Base-by-base conservation (phyloP, 352 stramenopile genomes). In the Peronosclerospora sorghi region DNA sequence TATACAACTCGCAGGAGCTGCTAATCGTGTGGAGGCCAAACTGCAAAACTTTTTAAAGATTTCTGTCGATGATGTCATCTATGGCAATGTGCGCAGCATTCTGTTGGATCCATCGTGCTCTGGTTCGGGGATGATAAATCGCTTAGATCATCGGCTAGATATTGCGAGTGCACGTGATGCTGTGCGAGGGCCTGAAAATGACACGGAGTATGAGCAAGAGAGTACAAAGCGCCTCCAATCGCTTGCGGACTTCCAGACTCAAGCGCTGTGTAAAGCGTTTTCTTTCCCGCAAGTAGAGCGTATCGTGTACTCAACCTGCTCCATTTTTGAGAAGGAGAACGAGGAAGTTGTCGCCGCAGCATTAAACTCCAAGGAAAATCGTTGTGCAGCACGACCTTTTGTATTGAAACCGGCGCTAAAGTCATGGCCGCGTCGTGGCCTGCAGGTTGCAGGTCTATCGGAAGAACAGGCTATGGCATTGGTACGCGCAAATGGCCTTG, bases 271-370 rank as follows among this genome's bases (percentile, higher is more conserved):
- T 32, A 96, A 98, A 66, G 88, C 91, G 0, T 94, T 97, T 48
- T 95, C 60, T 44, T 98, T 98, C 62, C 85, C 89, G 2, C 59
- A 91, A 45, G 94, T 97, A 1, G 59, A 97, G 52, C 77, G 82
- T 23, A 83, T 98, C 35, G 87, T 94, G 14, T 98, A 98, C 66
- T 98, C 93, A 15, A 98, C 95, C 23, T 98, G 95, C 65, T 98
- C 90, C 9, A 73, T 98, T 29, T 94, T 98, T 62, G 69, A 88
- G 34, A 81, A 95, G 51, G 95, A 98, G 59, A 96, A 98, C 60
- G 95, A 98, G 68, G 68, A 77, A 32, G 94, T 98, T 10, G 92
- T 98, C 17, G 51, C 62, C 18, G 68, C 76, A 8, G 87, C 93
- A n/a, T 62, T 98, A 24, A 51, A 59, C 21, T 83, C 75, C 13